These are phyloP conservation scores for Pistacia integerrima DNA, from an alignment of 345 rosid species.

Conservation along the genomic window DNA sequence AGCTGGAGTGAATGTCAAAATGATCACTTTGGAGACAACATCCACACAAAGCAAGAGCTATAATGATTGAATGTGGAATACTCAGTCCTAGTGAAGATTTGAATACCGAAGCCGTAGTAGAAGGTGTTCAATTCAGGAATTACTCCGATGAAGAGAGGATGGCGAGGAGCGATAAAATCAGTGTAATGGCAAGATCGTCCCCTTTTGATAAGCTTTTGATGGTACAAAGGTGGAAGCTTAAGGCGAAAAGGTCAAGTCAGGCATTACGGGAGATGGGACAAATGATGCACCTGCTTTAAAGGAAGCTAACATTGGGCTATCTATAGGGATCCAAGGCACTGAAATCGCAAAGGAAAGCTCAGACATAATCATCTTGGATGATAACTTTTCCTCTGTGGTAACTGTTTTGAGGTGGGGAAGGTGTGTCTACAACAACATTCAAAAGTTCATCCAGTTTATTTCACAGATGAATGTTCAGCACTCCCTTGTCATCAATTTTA, in stretches of 20 bases:
- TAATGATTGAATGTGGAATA: conserved; percentile 43
- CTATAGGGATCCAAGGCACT: conserved; percentile 46
- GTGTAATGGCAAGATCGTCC: conserved; percentile 60
- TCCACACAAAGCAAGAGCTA: conserved; percentile 41
- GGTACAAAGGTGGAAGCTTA: conserved; percentile 46
- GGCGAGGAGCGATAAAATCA: conserved; percentile 22
- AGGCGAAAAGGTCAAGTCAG: conserved; percentile 40
- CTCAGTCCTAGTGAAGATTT: conserved; percentile 21
- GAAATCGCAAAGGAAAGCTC: conserved; percentile 46
- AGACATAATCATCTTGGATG: conserved; percentile 45
- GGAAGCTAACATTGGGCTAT: conserved; percentile 43
- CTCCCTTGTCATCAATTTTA: conserved; percentile 42
- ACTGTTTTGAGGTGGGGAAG: conserved; percentile 47
- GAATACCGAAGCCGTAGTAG: conserved; percentile 28
- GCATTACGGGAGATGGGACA: conserved; percentile 57
- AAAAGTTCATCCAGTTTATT: conserved; percentile 48
- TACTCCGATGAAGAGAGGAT: conserved; percentile 30
- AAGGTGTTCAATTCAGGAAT: conserved; percentile 38
- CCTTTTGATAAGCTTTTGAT: conserved; percentile 55
- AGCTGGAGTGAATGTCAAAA: conserved; percentile 40
- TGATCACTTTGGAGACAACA: conserved; percentile 47
- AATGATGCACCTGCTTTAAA: conserved; percentile 59
- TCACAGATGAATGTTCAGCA: conserved; percentile 43
- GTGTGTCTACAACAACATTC: conserved; percentile 46
- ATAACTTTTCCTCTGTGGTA: conserved; percentile 38